Base-by-base conservation (phyloP, 495 filamentous ascomycete genomes). In the Daldinia concentrica region DNA sequence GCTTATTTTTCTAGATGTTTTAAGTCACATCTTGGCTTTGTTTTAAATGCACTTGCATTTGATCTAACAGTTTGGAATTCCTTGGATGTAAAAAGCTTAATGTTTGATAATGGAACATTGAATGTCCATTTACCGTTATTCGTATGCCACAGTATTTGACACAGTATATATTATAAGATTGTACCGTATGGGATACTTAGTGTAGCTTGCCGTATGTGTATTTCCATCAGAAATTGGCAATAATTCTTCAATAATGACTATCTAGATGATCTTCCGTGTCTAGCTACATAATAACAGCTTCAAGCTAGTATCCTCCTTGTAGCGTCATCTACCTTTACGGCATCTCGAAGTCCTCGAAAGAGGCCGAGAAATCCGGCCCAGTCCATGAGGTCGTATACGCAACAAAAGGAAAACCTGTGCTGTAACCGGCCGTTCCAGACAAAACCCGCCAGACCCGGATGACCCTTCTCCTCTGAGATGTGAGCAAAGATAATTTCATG, bases 1-100 rank as follows among this genome's bases (percentile, higher is more conserved):
- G 36, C 36, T 24, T 29, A 56, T 24, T 51, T 51, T n/a, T 48
- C 8, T 24, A 12, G 11, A 48, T 48, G 43, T 48, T 48, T 48
- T 48, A 48, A 22, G 43, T 37, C 19, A 48, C 43, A 57, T 62
- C 62, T 70, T 71, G 62, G 68, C 62, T n/a, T 39, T 39, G 68
- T 71, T 71, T 71, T 63, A 71, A 41, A 61, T 32, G 9, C 48
- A 60, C 14, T 22, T 34, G 9, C 0, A 34, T 45, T 45, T 8
- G n/a, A 45, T 45, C 7, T 22, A 45, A 12, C 50, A 34, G 9
- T 34, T 34, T 34, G 32, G 3, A 34, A 34, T 11, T 34, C 11
- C 32, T 8, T 12, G 24, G 12, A 54, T 22, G 27, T 29, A 22
- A 64, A 55, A 48, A 48, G 5, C 8, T 48, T 48, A 48, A 48